Conservation (phyloP, 345 rosid genomes). For the Eucalyptus brandiana region DNA sequence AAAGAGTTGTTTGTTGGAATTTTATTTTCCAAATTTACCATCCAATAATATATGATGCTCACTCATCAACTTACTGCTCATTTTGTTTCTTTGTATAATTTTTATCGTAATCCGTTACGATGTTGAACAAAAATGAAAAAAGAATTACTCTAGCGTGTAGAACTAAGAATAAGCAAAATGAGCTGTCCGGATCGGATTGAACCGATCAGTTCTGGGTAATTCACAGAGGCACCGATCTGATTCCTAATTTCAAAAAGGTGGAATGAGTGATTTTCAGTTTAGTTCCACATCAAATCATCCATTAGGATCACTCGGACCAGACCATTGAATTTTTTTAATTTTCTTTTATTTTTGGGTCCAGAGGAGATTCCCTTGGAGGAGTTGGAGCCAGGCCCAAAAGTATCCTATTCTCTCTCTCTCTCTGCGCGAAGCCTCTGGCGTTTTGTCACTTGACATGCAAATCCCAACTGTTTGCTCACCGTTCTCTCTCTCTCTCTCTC, state of each 20-base stretch:
- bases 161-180: rapidly evolving
- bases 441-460: background rate
- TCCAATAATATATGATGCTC: background rate
- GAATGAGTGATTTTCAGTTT: no score
- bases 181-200: rapidly evolving
- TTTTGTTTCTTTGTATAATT: background rate
- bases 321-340: no score
- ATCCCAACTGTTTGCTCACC: background rate
- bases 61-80: background rate
- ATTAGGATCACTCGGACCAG: no score
- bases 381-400: no score
- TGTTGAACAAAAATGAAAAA: no score
- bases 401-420: background rate
- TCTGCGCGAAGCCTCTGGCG: background rate
- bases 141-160: rapidly evolving
- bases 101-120: background rate
- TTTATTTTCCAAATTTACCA: background rate
- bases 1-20: background rate
- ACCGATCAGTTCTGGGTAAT: rapidly evolving
- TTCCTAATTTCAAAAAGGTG: no score
- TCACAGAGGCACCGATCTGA: rapidly evolving
- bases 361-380: no score
- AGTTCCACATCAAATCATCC: no score
- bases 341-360: no score
- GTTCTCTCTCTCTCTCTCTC: no score